Evolutionary conservation across 257 asterid genomes (phyloP).

Genomic region (Eustoma russellianum): DNA sequence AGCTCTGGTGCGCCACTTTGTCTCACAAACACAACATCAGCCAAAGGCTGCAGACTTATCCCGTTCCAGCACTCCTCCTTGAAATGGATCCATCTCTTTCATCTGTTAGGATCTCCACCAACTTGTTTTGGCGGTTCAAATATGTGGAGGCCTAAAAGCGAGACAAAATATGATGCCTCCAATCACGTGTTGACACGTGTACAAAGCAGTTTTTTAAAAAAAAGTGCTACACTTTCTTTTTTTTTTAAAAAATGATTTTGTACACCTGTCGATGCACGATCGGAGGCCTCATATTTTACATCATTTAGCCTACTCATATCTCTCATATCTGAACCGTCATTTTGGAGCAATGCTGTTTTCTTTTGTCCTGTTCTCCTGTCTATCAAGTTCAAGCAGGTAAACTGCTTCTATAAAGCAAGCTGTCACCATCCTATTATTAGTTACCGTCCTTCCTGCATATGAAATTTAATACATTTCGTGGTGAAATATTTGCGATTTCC

Average conservation of each 20-base stretch:
- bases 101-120: conserved; percentile 62
- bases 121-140: too few relatives aligned
- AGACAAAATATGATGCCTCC: too few relatives aligned
- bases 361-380: conserved; percentile 64
- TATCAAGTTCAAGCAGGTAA: conserved; percentile 85
- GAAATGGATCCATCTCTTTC: conserved; percentile 92
- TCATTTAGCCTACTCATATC: too few relatives aligned
- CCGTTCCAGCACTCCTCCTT: conserved; percentile 92
- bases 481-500: too few relatives aligned
- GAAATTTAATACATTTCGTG: background rate
- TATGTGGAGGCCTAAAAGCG: too few relatives aligned
- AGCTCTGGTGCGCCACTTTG: conserved; percentile 92
- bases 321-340: conserved; percentile 99
- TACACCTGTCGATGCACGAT: too few relatives aligned
- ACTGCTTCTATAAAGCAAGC: conserved; percentile 97
- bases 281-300: too few relatives aligned
- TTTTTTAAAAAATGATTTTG: too few relatives aligned
- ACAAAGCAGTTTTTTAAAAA: too few relatives aligned
- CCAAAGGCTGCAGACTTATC: conserved; percentile 86
- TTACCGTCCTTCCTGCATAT: conserved; percentile 76
- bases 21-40: conserved; percentile 61
- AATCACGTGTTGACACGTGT: too few relatives aligned
- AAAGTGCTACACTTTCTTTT: too few relatives aligned
- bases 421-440: conserved; percentile 76
- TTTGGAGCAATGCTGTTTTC: conserved; percentile 85